Evolutionary conservation across 257 asterid genomes (phyloP), one percentile per base, ranked within the genome.

Genomic region (Forsythia suspensa): DNA sequence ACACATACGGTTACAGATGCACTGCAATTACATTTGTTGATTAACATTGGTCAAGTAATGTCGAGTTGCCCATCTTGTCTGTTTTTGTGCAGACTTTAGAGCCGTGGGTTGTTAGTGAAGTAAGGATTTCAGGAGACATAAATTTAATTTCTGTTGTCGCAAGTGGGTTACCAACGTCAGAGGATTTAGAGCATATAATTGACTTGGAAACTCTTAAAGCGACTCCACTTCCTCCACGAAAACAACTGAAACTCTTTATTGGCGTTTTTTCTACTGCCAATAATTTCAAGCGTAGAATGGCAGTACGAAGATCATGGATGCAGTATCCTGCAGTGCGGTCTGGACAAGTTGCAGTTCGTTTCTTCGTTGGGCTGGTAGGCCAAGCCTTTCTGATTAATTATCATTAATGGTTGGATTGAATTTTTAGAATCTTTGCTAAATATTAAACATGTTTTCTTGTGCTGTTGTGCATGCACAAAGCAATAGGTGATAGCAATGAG

Each of bases 221-320:
- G 39, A 83, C 88, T 79, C 90, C 87, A 34, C 71, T 96, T 80
- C 86, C 92, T 86, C 90, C 83, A 24, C 79, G 29, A 43, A 85
- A 73, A 79, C 83, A 71, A 76, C 89, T 96, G 65, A 71, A 89
- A 79, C 97, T 96, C 80, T 89, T 96, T 73, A 84, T 96, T 82
- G 99, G 98, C 70, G 92, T 94, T 48, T 90, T 96, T 78, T 96
- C 99, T 72, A 96, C 98, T n/a, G 90, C 99, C 74, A 96, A 96
- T 86, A 96, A 94, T 87, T 94, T 96, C 82, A 94, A 91, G 82
- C 99, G 97, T 74, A 85, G 99, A 86, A 96, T 96, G 99, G 97
- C 98, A 36, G 98, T 94, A 48, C 89, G 97, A 80, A 91, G 98
- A 87, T 91, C 99, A 5, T 96, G 99, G 99, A 92, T 96, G 97